Conservation (phyloP, 371 early-diverging fungal species). For the Lichtheimia hyalospora region DNA sequence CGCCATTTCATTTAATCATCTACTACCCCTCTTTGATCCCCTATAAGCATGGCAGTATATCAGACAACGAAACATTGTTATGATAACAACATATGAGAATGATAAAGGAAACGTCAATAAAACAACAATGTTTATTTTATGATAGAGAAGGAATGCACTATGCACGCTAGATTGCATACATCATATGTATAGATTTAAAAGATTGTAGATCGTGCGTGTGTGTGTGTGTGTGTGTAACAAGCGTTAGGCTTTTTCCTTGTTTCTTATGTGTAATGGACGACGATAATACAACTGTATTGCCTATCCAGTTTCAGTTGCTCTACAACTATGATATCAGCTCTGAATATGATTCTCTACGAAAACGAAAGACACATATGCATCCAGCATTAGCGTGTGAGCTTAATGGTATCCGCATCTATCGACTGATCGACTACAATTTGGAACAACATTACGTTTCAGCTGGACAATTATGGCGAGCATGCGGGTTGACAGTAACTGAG, state of each 20-base stretch:
- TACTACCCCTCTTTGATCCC: no score
- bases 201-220: not conserved
- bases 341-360: conserved; percentile 14
- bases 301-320: conserved; percentile 35
- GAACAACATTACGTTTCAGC: conserved; percentile 39
- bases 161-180: no score
- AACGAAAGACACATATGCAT: conserved; percentile 31
- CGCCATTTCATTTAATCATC: no score
- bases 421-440: conserved; percentile 36
- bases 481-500: conserved; percentile 42
- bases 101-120: no score
- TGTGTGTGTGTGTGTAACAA: conserved; percentile 7
- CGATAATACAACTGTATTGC: conserved; percentile 1
- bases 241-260: not conserved
- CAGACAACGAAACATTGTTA: no score
- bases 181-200: no score
- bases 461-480: conserved; percentile 42
- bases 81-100: no score
- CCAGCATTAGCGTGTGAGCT: conserved; percentile 34
- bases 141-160: no score
- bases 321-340: conserved; percentile 32
- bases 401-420: conserved; percentile 32
- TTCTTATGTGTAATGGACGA: conserved; percentile 1
- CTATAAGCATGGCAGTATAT: no score
- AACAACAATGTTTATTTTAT: no score